Evolutionary conservation across 257 asterid genomes (phyloP).

Genomic region (Nicotiana tabacum): DNA sequence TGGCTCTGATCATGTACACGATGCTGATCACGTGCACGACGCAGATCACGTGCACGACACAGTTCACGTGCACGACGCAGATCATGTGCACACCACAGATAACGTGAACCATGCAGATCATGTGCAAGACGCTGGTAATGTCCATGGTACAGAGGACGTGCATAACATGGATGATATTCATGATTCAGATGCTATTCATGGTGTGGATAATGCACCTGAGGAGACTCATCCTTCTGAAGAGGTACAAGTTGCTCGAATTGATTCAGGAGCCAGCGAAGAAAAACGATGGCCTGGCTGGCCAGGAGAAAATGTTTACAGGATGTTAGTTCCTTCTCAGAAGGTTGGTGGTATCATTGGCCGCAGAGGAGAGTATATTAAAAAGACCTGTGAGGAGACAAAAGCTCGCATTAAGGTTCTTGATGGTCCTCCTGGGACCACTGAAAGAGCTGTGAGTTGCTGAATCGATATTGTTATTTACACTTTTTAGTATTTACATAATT

Average conservation of each 20-base stretch:
- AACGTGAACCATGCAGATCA: background rate
- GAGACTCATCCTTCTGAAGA: conserved; percentile 32
- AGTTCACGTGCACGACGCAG: background rate
- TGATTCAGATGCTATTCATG: background rate
- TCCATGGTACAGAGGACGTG: background rate
- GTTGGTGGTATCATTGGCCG: conserved; percentile 79
- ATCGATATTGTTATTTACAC: background rate
- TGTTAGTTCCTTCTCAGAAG: conserved; percentile 59
- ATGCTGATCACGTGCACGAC: background rate
- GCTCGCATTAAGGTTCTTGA: conserved; percentile 74
- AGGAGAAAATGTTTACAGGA: conserved; percentile 64
- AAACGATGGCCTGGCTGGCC: conserved; percentile 89
- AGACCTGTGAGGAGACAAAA: conserved; percentile 64
- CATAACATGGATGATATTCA: conserved; percentile 1
- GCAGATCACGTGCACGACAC: background rate
- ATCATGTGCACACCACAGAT: background rate
- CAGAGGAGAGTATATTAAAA: conserved; percentile 66
- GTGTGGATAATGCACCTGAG: conserved; percentile 24
- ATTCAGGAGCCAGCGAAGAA: conserved; percentile 34
- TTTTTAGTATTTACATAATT: background rate
- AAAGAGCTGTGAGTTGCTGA: conserved; percentile 61
- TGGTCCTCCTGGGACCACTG: conserved; percentile 62
- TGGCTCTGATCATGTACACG: background rate
- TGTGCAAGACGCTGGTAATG: background rate
- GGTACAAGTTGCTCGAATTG: conserved; percentile 25